Conservation (phyloP, 441 rosid genomes). For the Populus hybrid region DNA sequence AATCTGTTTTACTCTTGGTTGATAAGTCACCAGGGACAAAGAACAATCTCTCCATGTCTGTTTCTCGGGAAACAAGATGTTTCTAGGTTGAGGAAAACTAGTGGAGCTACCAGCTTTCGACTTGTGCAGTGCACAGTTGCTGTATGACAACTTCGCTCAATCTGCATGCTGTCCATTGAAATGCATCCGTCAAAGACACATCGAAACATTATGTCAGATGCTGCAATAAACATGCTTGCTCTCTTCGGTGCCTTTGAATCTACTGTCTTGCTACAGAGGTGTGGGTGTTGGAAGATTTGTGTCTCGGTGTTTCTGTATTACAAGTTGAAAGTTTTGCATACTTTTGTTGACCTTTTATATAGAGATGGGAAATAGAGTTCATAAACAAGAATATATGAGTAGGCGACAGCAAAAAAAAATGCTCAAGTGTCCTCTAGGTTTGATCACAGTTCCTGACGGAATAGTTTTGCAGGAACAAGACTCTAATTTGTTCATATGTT, state of each 20-base stretch:
- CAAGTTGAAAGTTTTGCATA: not conserved
- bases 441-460: not conserved
- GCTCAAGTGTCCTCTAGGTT: not conserved
- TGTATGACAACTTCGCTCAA: constrained; percentile 11
- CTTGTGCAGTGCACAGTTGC: constrained; percentile 32
- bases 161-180: constrained; percentile 12
- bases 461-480: too few species aligned
- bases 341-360: not conserved
- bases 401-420: not conserved
- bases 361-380: not conserved
- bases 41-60: constrained; percentile 4
- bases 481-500: too few species aligned
- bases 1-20: not conserved
- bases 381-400: not conserved
- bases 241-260: not conserved
- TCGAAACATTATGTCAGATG: constrained; percentile 1
- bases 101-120: constrained; percentile 5
- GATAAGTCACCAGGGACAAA: constrained; percentile 3
- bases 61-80: constrained; percentile 14
- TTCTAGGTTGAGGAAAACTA: not conserved
- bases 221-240: not conserved
- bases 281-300: not conserved
- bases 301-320: not conserved
- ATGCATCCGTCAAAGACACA: constrained; percentile 28
- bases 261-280: not conserved